These are phyloP conservation scores for Nadsonia commutata DNA, from an alignment of 1,139 yeast species.

Conservation along the genomic window DNA sequence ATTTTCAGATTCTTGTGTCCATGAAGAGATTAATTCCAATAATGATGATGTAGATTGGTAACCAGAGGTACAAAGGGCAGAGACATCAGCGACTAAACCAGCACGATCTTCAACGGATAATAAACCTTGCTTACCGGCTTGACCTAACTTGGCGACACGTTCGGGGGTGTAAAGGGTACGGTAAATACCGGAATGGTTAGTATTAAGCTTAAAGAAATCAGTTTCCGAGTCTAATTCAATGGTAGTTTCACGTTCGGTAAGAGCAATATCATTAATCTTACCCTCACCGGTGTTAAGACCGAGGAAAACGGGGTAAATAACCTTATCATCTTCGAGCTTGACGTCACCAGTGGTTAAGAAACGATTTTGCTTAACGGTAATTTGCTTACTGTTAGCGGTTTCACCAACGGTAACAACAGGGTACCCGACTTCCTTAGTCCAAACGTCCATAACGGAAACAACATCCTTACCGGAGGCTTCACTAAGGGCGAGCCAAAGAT, in stretches of 20 bases:
- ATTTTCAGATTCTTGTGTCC: constrained; percentile 40
- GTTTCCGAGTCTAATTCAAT: constrained; percentile 27
- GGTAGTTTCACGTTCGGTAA: constrained; percentile 40
- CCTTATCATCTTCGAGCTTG: constrained; percentile 51
- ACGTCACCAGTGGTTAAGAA: constrained; percentile 71
- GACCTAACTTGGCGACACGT: constrained; percentile 61
- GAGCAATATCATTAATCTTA: constrained; percentile 45
- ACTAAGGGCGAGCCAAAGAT: constrained; percentile 64
- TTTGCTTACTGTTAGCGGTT: constrained; percentile 23
- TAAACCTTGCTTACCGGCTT: constrained; percentile 50
- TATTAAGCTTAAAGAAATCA: constrained; percentile 64
- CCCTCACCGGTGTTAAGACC: constrained; percentile 57
- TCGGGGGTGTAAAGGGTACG: constrained; percentile 64
- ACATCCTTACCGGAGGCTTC: constrained; percentile 68
- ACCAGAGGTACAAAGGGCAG: constrained; percentile 59
- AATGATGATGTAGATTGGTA: constrained; percentile 53
- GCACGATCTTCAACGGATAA: constrained; percentile 74
- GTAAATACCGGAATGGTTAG: constrained; percentile 71
- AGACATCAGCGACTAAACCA: constrained; percentile 75
- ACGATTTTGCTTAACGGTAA: constrained; percentile 51
- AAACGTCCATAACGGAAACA: constrained; percentile 53
- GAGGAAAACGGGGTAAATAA: constrained; percentile 73
- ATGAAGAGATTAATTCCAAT: constrained; percentile 46
- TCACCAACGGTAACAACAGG: constrained; percentile 60
- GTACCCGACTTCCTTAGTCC: constrained; percentile 77